Conservation (phyloP, 139 green algal genomes). For the Coelastrella sp. region DNA sequence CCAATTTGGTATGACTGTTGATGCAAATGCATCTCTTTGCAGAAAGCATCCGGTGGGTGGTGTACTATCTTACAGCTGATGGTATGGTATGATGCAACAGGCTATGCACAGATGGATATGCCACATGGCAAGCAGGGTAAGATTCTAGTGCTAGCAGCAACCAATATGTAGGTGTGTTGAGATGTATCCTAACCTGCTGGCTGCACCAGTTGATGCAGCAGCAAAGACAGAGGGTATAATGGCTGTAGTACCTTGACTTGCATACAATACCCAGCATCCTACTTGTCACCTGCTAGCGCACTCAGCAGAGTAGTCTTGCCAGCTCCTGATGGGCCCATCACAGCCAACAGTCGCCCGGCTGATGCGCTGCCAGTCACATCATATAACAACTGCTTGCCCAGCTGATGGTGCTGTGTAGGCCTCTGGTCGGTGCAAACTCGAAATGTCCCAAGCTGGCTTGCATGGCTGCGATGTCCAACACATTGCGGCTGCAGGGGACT, state of each 20-base stretch:
- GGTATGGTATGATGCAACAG: too few species aligned
- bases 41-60: too few species aligned
- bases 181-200: neutral
- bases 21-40: too few species aligned
- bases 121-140: too few species aligned
- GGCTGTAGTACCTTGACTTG: too few species aligned
- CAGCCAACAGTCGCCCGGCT: neutral
- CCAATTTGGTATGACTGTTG: too few species aligned
- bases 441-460: neutral
- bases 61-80: too few species aligned
- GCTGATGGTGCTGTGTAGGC: neutral
- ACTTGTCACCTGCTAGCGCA: neutral
- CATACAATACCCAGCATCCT: neutral
- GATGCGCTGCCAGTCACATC: neutral
- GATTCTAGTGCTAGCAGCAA: neutral
- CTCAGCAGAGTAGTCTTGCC: conserved; percentile 18
- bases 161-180: neutral
- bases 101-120: too few species aligned
- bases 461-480: neutral
- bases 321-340: conserved; percentile 25
- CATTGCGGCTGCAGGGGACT: too few species aligned
- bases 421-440: neutral
- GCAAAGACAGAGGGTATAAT: too few species aligned
- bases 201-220: neutral
- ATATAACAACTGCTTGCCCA: conserved; percentile 15